A percentile compares a stretch with the other conserved stretches of the same genome.
Evolutionary conservation across 2,329 filamentous ascomycete genomes (phyloP).

Genomic region (Paraphaeosphaeria minitans): DNA sequence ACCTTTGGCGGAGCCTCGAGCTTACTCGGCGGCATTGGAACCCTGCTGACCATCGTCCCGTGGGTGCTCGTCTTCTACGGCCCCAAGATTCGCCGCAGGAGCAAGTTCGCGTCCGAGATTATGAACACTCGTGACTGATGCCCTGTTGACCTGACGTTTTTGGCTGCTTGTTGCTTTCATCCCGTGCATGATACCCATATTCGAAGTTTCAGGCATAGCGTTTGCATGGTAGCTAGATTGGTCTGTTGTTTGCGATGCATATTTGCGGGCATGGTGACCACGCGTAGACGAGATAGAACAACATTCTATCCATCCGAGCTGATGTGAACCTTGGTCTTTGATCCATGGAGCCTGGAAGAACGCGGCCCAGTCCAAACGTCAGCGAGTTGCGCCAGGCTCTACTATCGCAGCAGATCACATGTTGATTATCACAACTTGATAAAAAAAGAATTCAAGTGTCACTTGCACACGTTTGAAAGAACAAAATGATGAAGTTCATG

Average conservation of each 20-base stretch:
- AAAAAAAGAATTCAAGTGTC: background rate
- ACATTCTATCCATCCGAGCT: background rate
- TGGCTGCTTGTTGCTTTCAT: no score
- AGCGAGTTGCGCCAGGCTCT: no score
- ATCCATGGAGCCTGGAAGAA: no score
- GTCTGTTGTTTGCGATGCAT: background rate
- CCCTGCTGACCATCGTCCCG: constrained; percentile 75
- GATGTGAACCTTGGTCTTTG: background rate
- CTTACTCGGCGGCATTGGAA: constrained; percentile 73
- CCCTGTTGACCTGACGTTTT: no score
- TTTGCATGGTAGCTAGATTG: background rate
- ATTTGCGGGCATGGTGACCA: no score
- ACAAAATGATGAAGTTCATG: background rate
- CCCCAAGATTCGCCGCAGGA: constrained; percentile 73
- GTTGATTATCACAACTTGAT: no score
- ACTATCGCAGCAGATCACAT: no score
- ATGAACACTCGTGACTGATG: background rate
- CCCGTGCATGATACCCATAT: no score
- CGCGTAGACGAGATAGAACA: background rate
- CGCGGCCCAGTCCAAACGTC: no score
- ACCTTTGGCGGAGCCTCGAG: constrained; percentile 74
- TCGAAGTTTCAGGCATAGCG: no score
- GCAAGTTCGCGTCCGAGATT: constrained; percentile 69
- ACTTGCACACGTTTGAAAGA: background rate
- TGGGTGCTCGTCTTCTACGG: constrained; percentile 86